These are phyloP conservation scores for Drosera capensis DNA, from an alignment of 148 eudicot genomes.

Conservation along the genomic window DNA sequence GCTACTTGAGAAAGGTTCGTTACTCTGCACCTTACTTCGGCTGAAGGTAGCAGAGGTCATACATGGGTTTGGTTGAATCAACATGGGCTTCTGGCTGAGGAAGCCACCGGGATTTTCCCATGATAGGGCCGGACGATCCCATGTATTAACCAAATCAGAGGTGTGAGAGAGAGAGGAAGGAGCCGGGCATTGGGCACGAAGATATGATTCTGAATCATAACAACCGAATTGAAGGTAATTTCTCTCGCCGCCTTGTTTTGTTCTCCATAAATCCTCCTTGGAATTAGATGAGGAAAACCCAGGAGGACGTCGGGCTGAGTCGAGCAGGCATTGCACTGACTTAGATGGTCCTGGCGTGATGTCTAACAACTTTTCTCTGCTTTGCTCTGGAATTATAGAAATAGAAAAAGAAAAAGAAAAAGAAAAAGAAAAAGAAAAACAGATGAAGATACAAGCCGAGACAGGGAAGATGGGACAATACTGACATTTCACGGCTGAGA, in stretches of 20 bases:
- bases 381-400: slow-evolving; percentile 26
- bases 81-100: slow-evolving; percentile 22
- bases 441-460: neutral
- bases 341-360: slow-evolving; percentile 22
- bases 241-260: slow-evolving; percentile 18
- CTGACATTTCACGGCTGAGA: too few species aligned
- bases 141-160: slow-evolving; percentile 24
- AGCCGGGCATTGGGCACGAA: slow-evolving; percentile 15
- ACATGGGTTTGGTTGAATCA: slow-evolving; percentile 24
- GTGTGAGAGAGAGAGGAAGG: slow-evolving; percentile 19
- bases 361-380: slow-evolving; percentile 19
- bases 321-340: slow-evolving; percentile 14
- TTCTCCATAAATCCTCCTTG: slow-evolving; percentile 35
- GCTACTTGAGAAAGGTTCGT: slow-evolving; percentile 18
- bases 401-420: too few species aligned
- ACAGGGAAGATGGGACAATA: too few species aligned
- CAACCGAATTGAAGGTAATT: slow-evolving; percentile 13
- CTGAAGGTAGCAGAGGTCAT: slow-evolving; percentile 18
- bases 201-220: slow-evolving; percentile 11
- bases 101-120: slow-evolving; percentile 25
- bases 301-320: slow-evolving; percentile 20
- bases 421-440: slow-evolving; percentile 6
- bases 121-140: slow-evolving; percentile 31
- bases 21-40: slow-evolving; percentile 27
- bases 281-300: slow-evolving; percentile 12